phyloP scores from a whole-genome alignment of 83 land plant species.

The Thuja plicata region DNA sequence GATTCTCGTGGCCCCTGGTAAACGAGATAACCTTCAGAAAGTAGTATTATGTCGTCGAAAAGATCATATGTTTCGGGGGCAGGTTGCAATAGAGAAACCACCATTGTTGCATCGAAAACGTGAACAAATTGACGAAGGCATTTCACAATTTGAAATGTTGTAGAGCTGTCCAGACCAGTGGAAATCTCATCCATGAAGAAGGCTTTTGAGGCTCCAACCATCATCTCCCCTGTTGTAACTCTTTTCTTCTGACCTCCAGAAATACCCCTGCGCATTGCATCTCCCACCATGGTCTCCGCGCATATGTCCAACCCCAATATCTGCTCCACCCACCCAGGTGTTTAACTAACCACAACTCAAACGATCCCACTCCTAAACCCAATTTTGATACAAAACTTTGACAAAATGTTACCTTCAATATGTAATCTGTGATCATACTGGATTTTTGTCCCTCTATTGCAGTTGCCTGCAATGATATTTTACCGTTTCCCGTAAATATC shows the following conservation, averaged over 20 bases:
- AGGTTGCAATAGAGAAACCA: constrained; percentile 70
- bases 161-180: constrained; percentile 70
- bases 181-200: constrained; percentile 76
- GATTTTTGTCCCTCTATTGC: constrained; percentile 32
- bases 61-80: constrained; percentile 71
- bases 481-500: background rate
- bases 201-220: constrained; percentile 43
- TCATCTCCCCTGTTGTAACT: constrained; percentile 30
- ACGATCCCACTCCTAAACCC: background rate
- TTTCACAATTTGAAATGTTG: constrained; percentile 60
- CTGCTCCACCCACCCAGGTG: background rate
- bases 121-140: constrained; percentile 59
- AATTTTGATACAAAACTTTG: background rate
- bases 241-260: constrained; percentile 33
- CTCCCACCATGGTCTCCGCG: constrained; percentile 20
- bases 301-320: constrained; percentile 27
- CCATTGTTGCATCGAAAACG: constrained; percentile 47
- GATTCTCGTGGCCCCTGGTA: constrained; percentile 38
- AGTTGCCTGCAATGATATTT: constrained; percentile 20
- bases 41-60: constrained; percentile 60
- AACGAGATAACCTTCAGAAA: constrained; percentile 60
- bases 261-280: constrained; percentile 32
- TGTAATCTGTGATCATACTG: constrained; percentile 40
- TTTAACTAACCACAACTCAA: background rate
- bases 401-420: constrained; percentile 32